Base-by-base conservation (phyloP, 768 basidiomycete genomes). In the Favolaschia claudopus region DNA sequence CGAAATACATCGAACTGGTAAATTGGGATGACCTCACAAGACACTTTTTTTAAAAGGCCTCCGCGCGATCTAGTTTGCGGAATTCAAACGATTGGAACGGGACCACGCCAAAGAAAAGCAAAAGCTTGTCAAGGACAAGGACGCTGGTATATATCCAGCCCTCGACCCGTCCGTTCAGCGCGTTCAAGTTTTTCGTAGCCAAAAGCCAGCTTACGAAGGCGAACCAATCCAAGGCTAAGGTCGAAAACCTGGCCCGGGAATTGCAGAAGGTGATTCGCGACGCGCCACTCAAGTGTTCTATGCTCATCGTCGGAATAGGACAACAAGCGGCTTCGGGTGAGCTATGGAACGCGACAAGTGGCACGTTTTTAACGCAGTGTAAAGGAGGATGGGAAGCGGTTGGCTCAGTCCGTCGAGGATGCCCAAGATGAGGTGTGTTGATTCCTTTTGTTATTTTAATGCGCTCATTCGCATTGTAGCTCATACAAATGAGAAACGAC, bases 101-200 rank as follows among this genome's bases (percentile, higher is more conserved):
- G 93, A 94, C 70, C 90, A 94, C 68, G 88, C 92, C 36, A 95
- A 92, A 76, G 93, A 95, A 80, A 94, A 92, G 74, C 93, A 95
- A 78, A 95, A 95, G 69, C 79, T 95, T 28, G 80, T 85, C 45
- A 95, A 95, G 77, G 93, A 95, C 79, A 94, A 94, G 77, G 93
- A 95, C 76, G 86, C 91, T 63, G 91, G 92, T 92, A 76, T 73
- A 70, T 59, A 32, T 38, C 25, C 28, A 34, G 59, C n/a, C 29
- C 46, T 38, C 28, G 44, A 39, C 20, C 29, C 37, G 20, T 32
- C 48, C 54, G 49, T 28, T 36, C 32, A 28, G 22, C 34, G 46
- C 43, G 47, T 59, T 42, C 46, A 25, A 63, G 12, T 42, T 20
- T 43, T 31, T 49, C n/a, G 12, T 39, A 92, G 93, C 93, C 51